A percentile compares a stretch with the other conserved stretches of the same genome.
Evolutionary conservation across 805 yeast species (phyloP).

Genomic region (Candida palmyrensis): DNA sequence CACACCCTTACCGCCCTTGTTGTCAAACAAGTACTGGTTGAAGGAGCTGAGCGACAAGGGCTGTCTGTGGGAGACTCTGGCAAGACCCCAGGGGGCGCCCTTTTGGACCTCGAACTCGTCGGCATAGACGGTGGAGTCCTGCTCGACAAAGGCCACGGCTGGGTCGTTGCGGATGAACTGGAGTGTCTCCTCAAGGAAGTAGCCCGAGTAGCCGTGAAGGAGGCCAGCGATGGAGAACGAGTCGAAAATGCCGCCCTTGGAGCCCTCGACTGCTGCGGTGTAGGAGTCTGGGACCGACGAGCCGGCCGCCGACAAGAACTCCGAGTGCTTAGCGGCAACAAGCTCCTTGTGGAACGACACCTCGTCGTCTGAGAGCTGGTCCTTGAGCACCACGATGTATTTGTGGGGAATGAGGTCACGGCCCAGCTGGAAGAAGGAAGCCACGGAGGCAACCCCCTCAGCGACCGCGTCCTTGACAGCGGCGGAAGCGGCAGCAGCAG

Average conservation of each 20-base stretch:
- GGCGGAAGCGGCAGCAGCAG: slow-evolving; percentile 6
- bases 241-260: slow-evolving; percentile 54
- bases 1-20: slow-evolving; percentile 76
- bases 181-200: slow-evolving; percentile 69
- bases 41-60: slow-evolving; percentile 62
- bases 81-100: slow-evolving; percentile 94
- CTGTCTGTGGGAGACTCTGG: slow-evolving; percentile 82
- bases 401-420: slow-evolving; percentile 59
- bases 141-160: slow-evolving; percentile 64
- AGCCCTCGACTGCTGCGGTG: slow-evolving; percentile 26
- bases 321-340: slow-evolving; percentile 51
- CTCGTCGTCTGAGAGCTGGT: slow-evolving; percentile 47
- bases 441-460: slow-evolving; percentile 17
- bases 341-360: slow-evolving; percentile 62
- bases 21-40: slow-evolving; percentile 69
- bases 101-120: slow-evolving; percentile 61
- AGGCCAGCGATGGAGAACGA: slow-evolving; percentile 53
- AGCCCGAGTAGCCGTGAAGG: slow-evolving; percentile 80
- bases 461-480: slow-evolving; percentile 10
- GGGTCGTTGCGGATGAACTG: slow-evolving; percentile 67
- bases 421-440: slow-evolving; percentile 46
- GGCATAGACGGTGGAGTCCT: slow-evolving; percentile 67
- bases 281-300: slow-evolving; percentile 28
- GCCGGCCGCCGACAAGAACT: slow-evolving; percentile 32
- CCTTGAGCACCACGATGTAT: slow-evolving; percentile 83